phyloP scores from a whole-genome alignment of 1,284 basidiomycete genomes.

The Crucibulum parvulum region DNA sequence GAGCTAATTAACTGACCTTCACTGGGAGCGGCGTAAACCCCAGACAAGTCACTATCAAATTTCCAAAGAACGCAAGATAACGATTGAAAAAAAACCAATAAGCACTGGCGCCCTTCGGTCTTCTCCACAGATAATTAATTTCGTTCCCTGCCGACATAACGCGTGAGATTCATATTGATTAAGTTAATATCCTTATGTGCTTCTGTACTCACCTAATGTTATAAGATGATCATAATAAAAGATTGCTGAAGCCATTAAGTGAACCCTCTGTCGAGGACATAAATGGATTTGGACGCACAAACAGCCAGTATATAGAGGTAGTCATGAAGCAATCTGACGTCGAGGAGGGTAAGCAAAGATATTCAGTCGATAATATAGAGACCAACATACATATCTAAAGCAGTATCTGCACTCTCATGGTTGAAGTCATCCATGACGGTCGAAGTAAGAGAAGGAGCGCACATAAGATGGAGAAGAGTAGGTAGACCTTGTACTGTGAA shows the following conservation, averaged over 20 bases:
- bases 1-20: slow-evolving; percentile 20
- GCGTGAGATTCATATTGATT: background rate
- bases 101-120: slow-evolving; percentile 39
- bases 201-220: slow-evolving; percentile 31
- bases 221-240: slow-evolving; percentile 47
- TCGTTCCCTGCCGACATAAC: slow-evolving; percentile 35
- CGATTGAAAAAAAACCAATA: slow-evolving; percentile 52
- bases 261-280: background rate
- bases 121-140: slow-evolving; percentile 46
- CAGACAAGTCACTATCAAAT: slow-evolving; percentile 37
- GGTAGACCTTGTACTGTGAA: no score
- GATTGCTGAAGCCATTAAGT: slow-evolving; percentile 25
- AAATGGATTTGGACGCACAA: slow-evolving; percentile 20
- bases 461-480: background rate
- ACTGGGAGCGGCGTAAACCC: slow-evolving; percentile 28
- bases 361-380: background rate
- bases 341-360: background rate
- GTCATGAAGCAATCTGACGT: slow-evolving; percentile 25
- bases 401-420: background rate
- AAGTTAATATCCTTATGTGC: background rate
- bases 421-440: no score
- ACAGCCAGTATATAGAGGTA: slow-evolving; percentile 34
- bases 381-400: slow-evolving; percentile 17
- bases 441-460: background rate
- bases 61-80: slow-evolving; percentile 46